These are phyloP conservation scores for Fusarium temperatum DNA, from an alignment of 2,329 filamentous ascomycete species.

Conservation along the genomic window DNA sequence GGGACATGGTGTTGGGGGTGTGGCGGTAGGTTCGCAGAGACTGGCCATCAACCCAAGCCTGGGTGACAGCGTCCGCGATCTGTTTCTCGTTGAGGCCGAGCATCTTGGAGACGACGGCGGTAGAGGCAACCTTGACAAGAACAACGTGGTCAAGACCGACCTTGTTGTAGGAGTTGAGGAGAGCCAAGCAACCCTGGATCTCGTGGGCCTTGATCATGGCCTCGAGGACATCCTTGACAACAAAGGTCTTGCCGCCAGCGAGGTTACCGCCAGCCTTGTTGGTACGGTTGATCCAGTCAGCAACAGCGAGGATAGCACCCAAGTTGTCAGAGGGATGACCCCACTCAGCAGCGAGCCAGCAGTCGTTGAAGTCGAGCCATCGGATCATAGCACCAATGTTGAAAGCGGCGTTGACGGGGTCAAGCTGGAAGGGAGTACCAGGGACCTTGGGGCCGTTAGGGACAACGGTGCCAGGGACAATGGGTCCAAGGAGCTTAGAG, in stretches of 20 bases:
- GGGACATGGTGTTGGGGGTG: constrained; percentile 98
- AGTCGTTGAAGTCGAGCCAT: constrained; percentile 99
- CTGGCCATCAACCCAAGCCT: constrained; percentile 98
- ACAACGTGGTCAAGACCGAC: constrained; percentile 98
- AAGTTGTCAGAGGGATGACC: constrained; percentile 98
- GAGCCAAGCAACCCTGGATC: constrained; percentile 95
- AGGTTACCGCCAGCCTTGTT: constrained; percentile 79
- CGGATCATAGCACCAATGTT: constrained; percentile 99
- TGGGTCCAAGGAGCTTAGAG: constrained; percentile 90
- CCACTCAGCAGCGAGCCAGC: constrained; percentile 99
- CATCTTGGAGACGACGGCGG: constrained; percentile 95
- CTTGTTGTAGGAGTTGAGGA: constrained; percentile 99
- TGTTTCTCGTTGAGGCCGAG: constrained; percentile 88
- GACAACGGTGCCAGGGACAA: constrained; percentile 89
- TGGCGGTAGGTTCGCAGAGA: constrained; percentile 96
- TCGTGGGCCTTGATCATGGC: constrained; percentile 99
- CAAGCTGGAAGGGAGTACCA: constrained; percentile 92
- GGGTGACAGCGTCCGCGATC: constrained; percentile 93
- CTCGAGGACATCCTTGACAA: constrained; percentile 89
- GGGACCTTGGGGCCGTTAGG: constrained; percentile 92
- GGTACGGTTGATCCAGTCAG: constrained; percentile 97
- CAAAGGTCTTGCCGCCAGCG: constrained; percentile 88
- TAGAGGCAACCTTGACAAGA: constrained; percentile 95
- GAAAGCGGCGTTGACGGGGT: constrained; percentile 95
- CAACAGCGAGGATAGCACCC: constrained; percentile 93